Base-by-base conservation (phyloP, 1,284 basidiomycete species). In the Phlebopus sp. region DNA sequence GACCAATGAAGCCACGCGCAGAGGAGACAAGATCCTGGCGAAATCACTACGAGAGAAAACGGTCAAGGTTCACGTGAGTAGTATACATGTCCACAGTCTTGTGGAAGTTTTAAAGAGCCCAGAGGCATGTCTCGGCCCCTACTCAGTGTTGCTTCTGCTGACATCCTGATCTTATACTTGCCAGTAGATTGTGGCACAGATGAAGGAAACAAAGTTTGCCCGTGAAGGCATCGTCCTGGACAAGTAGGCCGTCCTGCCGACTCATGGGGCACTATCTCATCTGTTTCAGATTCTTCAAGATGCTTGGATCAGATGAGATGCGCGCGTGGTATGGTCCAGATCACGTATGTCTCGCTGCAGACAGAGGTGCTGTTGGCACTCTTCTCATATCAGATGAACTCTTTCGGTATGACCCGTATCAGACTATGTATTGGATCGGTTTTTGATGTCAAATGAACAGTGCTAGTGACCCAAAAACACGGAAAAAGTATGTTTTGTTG, bases 191-290 rank as follows among this genome's bases (percentile, higher is more conserved):
- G 71, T 76, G 4, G 67, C 81, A 3, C 91, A 90, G 57, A 70
- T 99, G 45, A 95, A 96, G 64, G 96, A 98, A 57, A 97, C 97
- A 13, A 99, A 99, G 64, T 99, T 99, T 69, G 94, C 97, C 0
- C 78, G 90, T 44, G 97, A 99, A 70, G 95, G 94, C 4, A 77
- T 92, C 35, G 83, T 91, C 67, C 74, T 97, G 2, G 93, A 97
- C 68, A 93, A 80, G 92, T 93, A 55, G 47, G 73, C 64, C 15
- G 27, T 44, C 25, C 30, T 25, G 9, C 14, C 34, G 17, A 30
- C 17, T 5, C n/a, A 19, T 23, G 37, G 25, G n/a, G 11, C 23
- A 15, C 47, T 45, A 13, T 29, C 46, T 58, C 23, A 65, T 42
- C n/a, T 44, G 29, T 43, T 36, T 11, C 54, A 97, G 93, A 60